Percentiles rank a stretch among this genome's conserved stretches.
These are phyloP conservation scores for Leishmania guyanensis DNA, from an alignment of 208 protist species.

Conservation along the genomic window DNA sequence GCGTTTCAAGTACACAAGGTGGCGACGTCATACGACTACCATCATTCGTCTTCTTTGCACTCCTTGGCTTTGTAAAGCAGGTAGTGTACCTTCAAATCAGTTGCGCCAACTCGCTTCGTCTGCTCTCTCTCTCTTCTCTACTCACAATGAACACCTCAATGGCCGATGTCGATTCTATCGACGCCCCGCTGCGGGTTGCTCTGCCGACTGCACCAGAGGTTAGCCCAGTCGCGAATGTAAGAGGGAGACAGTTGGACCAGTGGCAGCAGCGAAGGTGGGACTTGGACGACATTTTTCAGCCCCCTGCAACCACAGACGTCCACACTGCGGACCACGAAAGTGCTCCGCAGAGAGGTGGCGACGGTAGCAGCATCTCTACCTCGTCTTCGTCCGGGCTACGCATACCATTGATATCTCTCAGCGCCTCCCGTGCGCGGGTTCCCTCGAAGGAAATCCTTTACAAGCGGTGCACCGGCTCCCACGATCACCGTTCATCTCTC, in stretches of 20 bases:
- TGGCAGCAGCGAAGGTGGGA: background rate
- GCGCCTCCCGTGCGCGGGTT: conserved; percentile 14
- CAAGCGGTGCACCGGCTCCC: conserved; percentile 1
- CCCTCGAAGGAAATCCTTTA: conserved; percentile 31
- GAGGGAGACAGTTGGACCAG: background rate
- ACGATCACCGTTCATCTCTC: background rate
- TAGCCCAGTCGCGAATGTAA: background rate
- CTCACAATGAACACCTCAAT: conserved; percentile 17
- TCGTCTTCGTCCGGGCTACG: background rate
- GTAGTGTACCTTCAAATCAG: background rate
- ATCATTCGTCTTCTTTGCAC: background rate
- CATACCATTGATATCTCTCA: background rate
- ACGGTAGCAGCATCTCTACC: background rate
- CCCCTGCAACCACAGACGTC: background rate
- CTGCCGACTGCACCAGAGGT: background rate
- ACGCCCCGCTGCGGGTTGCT: conserved; percentile 14
- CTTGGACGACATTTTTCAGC: conserved; percentile 30
- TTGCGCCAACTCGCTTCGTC: background rate
- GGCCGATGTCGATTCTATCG: conserved; percentile 31
- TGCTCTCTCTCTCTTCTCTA: background rate
- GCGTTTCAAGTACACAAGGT: background rate
- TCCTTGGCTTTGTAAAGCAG: background rate
- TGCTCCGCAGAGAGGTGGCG: background rate
- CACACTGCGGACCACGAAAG: background rate
- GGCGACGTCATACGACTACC: background rate